These are phyloP conservation scores for Eimeria falciformis DNA, from an alignment of 169 alveolate genomes.

Conservation along the genomic window DNA sequence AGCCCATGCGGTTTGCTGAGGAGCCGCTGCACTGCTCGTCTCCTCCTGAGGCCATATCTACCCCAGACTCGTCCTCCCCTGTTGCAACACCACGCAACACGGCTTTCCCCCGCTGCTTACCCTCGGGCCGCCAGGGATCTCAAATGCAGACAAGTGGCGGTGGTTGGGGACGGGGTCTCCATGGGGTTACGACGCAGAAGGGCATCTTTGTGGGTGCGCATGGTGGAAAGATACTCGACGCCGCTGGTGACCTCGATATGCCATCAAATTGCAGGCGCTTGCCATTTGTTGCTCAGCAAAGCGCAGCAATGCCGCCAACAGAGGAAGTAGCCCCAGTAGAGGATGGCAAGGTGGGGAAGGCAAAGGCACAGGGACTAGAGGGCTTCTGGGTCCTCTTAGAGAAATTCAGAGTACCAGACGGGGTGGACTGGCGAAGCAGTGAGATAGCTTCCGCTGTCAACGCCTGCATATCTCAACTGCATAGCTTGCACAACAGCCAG, in stretches of 20 bases:
- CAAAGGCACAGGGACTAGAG: no score
- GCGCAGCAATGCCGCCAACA: no score
- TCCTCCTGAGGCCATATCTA: neutral
- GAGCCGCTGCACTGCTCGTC: slow-evolving; percentile 60
- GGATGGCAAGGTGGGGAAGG: no score
- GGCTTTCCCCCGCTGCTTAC: neutral
- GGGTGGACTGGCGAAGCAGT: slow-evolving; percentile 5
- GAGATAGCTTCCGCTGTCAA: neutral
- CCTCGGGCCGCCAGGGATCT: neutral
- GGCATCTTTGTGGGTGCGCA: neutral
- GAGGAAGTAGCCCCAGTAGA: no score
- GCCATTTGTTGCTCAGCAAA: no score
- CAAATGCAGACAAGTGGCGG: neutral
- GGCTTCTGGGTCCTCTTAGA: no score
- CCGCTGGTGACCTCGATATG: no score
- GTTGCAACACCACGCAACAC: neutral
- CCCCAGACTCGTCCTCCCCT: neutral
- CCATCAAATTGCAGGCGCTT: no score
- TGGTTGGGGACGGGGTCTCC: neutral
- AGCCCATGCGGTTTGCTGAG: slow-evolving; percentile 1
- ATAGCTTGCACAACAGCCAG: neutral
- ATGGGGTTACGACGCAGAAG: neutral
- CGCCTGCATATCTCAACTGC: neutral
- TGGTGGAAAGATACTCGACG: no score
- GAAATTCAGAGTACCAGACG: neutral